phyloP scores from a whole-genome alignment of 2,329 filamentous ascomycete species.

The Ascochyta lentis region DNA sequence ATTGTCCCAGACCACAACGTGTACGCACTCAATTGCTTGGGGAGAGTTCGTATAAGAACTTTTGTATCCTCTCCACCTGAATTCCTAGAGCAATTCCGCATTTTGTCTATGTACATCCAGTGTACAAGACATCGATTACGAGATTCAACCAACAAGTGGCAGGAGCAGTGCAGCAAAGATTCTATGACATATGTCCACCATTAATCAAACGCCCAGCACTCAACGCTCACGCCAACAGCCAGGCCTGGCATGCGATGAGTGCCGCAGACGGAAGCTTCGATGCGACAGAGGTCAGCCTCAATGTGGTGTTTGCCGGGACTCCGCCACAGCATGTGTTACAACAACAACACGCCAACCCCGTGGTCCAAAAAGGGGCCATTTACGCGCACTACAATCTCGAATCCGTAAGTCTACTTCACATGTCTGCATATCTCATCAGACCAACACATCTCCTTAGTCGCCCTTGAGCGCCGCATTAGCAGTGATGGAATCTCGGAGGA shows the following conservation, averaged over 20 bases:
- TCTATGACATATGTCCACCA: background rate
- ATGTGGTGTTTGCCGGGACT: slow-evolving; percentile 7
- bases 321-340: slow-evolving; percentile 6
- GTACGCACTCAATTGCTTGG: too few species aligned
- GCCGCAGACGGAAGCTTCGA: slow-evolving; percentile 7
- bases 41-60: too few species aligned
- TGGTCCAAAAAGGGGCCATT: slow-evolving; percentile 5
- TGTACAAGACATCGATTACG: too few species aligned
- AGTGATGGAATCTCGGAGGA: background rate
- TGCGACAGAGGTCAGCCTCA: slow-evolving; percentile 8
- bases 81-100: too few species aligned
- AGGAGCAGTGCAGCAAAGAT: too few species aligned
- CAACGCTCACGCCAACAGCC: slow-evolving; percentile 6
- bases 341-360: slow-evolving; percentile 7
- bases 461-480: slow-evolving; percentile 2
- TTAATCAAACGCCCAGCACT: background rate
- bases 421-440: background rate
- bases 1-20: too few species aligned
- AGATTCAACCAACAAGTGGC: too few species aligned
- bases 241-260: slow-evolving; percentile 8
- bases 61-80: too few species aligned
- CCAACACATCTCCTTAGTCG: background rate
- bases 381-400: slow-evolving; percentile 9
- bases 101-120: too few species aligned
- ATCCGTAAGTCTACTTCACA: slow-evolving; percentile 1